Conservation (phyloP, 768 basidiomycete genomes). For the Epithele typhae region DNA sequence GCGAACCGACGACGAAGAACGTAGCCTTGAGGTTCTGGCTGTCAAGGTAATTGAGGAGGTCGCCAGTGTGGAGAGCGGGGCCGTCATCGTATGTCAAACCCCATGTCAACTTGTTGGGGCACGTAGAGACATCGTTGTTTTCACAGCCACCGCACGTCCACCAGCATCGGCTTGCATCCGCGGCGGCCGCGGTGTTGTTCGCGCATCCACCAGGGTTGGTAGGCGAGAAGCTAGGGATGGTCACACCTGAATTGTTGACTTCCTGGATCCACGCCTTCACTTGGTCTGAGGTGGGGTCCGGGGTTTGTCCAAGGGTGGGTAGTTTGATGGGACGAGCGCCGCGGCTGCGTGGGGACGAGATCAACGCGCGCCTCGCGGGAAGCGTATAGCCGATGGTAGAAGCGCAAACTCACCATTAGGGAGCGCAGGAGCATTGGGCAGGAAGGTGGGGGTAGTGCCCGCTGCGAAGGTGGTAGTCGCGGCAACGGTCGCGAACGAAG, state of each 20-base stretch:
- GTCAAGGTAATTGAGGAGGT: conserved; percentile 68
- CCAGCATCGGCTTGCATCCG: conserved; percentile 60
- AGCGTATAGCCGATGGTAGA: background rate
- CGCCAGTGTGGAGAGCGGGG: conserved; percentile 72
- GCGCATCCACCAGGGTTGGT: conserved; percentile 48
- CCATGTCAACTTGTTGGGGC: conserved; percentile 61
- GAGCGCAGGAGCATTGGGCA: conserved; percentile 56
- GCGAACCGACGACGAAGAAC: conserved; percentile 86
- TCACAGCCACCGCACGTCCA: conserved; percentile 79
- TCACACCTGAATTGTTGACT: conserved; percentile 49
- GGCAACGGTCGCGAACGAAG: conserved; percentile 26
- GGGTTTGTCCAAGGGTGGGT: conserved; percentile 58
- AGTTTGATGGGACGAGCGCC: conserved; percentile 46
- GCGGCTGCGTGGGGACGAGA: conserved; percentile 33
- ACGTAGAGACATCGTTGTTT: conserved; percentile 65
- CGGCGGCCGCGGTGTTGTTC: conserved; percentile 47
- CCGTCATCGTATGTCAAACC: conserved; percentile 74
- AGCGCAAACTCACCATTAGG: conserved; percentile 43
- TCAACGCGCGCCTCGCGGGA: too few species aligned
- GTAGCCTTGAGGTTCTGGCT: conserved; percentile 66
- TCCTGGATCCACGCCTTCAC: conserved; percentile 72
- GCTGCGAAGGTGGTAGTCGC: conserved; percentile 31
- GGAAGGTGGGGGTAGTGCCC: conserved; percentile 34
- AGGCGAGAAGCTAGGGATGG: conserved; percentile 49
- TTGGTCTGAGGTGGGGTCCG: conserved; percentile 55